Evolutionary conservation across 345 rosid species (phyloP).

Genomic region (Pistacia atlantica): DNA sequence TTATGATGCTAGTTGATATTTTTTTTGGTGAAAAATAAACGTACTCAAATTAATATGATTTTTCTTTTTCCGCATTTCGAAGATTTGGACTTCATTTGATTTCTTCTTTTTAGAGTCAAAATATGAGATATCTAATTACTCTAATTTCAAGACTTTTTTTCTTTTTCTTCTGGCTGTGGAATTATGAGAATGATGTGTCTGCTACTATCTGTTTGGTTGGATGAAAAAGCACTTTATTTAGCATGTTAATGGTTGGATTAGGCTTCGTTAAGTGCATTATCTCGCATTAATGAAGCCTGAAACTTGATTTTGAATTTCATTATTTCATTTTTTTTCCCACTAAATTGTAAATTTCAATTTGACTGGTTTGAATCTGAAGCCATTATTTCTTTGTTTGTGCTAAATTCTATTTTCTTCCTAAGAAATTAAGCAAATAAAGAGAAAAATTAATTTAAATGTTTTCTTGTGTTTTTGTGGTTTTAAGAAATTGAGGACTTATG

Average conservation of each 20-base stretch:
- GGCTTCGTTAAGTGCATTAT: background rate
- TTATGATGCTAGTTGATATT: background rate
- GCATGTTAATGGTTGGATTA: background rate
- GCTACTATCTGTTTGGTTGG: constrained; percentile 9
- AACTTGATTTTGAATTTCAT: too few relatives aligned
- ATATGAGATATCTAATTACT: background rate
- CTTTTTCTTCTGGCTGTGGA: background rate
- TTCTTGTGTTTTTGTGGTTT: background rate
- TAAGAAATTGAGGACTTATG: too few relatives aligned
- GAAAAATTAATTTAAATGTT: background rate
- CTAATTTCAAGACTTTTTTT: too few relatives aligned
- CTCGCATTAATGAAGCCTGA: background rate
- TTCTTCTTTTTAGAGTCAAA: background rate
- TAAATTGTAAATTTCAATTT: background rate
- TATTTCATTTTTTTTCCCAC: background rate
- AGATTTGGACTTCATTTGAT: background rate
- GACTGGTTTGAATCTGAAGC: background rate
- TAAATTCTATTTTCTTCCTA: background rate
- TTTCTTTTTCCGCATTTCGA: background rate
- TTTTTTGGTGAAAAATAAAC: background rate
- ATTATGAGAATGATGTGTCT: background rate
- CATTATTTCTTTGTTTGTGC: background rate
- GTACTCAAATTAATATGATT: background rate
- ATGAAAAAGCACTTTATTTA: too few relatives aligned
- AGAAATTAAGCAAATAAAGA: background rate